A percentile compares a stretch with the other conserved stretches of the same genome.
Evolutionary conservation across 2,329 filamentous ascomycete genomes (phyloP).

Genomic region (Diaporthe longicolla): DNA sequence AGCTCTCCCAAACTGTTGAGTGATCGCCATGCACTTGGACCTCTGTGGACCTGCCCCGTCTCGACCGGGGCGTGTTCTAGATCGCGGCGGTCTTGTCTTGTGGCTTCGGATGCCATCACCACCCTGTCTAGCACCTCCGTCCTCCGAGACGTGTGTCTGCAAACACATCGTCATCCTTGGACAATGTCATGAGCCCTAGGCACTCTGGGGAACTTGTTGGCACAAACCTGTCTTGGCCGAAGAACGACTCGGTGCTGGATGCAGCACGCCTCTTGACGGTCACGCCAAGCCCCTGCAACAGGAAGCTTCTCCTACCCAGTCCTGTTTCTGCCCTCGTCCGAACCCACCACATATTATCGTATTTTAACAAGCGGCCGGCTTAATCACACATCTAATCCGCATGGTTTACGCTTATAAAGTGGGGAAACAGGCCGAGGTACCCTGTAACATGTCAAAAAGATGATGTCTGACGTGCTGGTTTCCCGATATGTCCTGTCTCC

Average conservation of each 20-base stretch:
- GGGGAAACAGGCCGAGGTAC: not conserved
- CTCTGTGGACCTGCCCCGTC: not conserved
- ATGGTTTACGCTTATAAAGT: slow-evolving; percentile 29
- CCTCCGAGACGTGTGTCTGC: not conserved
- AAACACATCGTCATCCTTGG: slow-evolving; percentile 11
- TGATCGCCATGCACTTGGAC: not conserved
- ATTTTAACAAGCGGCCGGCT: slow-evolving; percentile 13
- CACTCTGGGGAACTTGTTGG: slow-evolving; percentile 17
- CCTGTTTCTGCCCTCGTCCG: slow-evolving; percentile 25
- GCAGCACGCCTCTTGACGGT: not conserved
- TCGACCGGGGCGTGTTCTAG: slow-evolving; percentile 7
- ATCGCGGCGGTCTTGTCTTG: not conserved
- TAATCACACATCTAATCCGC: slow-evolving; percentile 30
- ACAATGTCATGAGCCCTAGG: not conserved
- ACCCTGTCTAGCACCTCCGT: slow-evolving; percentile 10
- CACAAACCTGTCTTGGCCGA: not conserved
- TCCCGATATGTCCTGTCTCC: slow-evolving; percentile 16
- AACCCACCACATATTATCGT: not conserved
- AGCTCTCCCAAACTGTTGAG: not conserved
- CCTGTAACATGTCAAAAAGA: slow-evolving; percentile 22
- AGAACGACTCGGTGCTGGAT: slow-evolving; percentile 33
- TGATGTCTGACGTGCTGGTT: slow-evolving; percentile 18
- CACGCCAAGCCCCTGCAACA: slow-evolving; percentile 14
- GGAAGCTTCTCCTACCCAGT: slow-evolving; percentile 22
- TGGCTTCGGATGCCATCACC: slow-evolving; percentile 7